Conservation (phyloP, 148 eudicot species). For the Heliosperma pusillum region DNA sequence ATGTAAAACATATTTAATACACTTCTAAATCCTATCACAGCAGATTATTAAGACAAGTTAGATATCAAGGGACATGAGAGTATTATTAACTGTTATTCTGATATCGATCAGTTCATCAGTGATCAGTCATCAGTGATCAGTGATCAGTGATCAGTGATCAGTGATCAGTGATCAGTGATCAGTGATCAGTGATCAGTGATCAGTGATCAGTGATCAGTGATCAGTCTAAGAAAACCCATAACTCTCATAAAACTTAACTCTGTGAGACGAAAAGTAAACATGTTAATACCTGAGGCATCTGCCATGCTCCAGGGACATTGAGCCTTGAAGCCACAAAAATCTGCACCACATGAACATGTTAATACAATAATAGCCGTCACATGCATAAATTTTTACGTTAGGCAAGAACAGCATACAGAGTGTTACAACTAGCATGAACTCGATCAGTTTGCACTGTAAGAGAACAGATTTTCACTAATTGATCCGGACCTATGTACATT, state of each 20-base stretch:
- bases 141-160: no score
- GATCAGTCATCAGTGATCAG: no score
- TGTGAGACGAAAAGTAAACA: not conserved
- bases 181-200: no score
- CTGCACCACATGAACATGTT: constrained; percentile 31
- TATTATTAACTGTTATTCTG: no score
- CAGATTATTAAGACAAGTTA: not conserved
- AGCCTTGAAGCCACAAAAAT: constrained; percentile 96
- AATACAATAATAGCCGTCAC: not conserved
- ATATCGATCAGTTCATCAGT: no score
- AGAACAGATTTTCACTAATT: not conserved
- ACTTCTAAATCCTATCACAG: not conserved
- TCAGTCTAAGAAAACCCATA: no score
- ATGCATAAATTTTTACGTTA: not conserved
- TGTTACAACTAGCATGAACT: no score
- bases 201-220: no score
- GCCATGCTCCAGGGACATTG: constrained; percentile 99
- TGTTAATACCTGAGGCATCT: constrained; percentile 82
- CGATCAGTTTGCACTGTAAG: not conserved
- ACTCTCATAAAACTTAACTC: no score
- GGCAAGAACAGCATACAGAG: not conserved
- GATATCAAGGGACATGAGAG: not conserved
- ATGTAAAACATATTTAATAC: not conserved
- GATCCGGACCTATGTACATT: not conserved
- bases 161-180: no score